These are phyloP conservation scores for Colletotrichum tropicale DNA, from an alignment of 2,329 filamentous ascomycete species.

Conservation along the genomic window DNA sequence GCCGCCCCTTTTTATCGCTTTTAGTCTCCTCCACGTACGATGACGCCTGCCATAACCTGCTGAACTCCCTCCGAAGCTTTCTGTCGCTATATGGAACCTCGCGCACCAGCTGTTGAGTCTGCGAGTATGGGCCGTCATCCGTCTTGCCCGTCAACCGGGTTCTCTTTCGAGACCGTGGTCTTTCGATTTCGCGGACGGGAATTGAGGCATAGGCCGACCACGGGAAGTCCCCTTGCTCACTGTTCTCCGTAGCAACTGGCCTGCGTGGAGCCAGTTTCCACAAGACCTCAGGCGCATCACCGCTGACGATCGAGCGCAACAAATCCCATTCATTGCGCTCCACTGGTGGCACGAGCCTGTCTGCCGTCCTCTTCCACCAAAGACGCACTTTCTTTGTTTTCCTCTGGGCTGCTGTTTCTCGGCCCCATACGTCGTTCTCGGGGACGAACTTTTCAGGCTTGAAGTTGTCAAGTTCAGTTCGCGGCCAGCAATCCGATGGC, in stretches of 20 bases:
- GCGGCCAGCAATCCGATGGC: constrained; percentile 28
- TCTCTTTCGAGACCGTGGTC: constrained; percentile 33
- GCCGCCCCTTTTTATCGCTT: constrained; percentile 25
- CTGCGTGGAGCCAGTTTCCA: constrained; percentile 44
- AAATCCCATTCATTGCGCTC: constrained; percentile 59
- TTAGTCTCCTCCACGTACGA: constrained; percentile 40
- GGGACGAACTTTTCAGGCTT: constrained; percentile 43
- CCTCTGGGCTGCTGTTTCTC: constrained; percentile 42
- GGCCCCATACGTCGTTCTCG: constrained; percentile 53
- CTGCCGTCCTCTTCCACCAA: constrained; percentile 51
- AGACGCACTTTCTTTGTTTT: constrained; percentile 46
- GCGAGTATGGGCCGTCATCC: constrained; percentile 41
- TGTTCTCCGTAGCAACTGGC: constrained; percentile 25
- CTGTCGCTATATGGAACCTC: constrained; percentile 33
- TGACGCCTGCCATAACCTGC: constrained; percentile 47
- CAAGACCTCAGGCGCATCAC: constrained; percentile 37
- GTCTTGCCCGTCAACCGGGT: constrained; percentile 40
- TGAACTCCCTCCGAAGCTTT: constrained; percentile 53
- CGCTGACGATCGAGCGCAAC: constrained; percentile 50
- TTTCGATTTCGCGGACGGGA: constrained; percentile 43
- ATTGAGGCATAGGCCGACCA: constrained; percentile 48
- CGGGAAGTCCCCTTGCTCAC: constrained; percentile 32
- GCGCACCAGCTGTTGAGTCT: constrained; percentile 27
- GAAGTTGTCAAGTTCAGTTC: constrained; percentile 25
- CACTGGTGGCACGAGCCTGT: constrained; percentile 60